Base-by-base conservation (phyloP, 2,329 filamentous ascomycete species). In the Alternaria sp. region DNA sequence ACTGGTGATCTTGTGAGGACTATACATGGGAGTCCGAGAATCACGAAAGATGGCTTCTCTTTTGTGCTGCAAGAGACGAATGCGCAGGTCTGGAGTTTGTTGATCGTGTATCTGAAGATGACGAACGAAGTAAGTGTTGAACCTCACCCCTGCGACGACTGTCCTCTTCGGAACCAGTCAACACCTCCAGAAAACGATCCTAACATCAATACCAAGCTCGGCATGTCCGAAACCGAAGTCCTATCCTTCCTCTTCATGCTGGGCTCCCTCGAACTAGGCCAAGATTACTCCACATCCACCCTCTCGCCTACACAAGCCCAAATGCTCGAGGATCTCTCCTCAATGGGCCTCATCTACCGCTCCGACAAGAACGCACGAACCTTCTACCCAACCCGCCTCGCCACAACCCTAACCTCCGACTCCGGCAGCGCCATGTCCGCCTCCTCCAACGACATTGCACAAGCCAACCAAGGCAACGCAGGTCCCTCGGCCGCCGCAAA, bases 181-280 rank as follows among this genome's bases (percentile, higher is more conserved):
- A 30, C 28, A 30, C 28, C 28, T 30, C 28, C 25, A 27, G 11
- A 12, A 30, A 30, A 11, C 9, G 28, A 12, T 30, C 0, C 58
- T 66, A 28, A 67, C 46, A 38, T 10, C 0, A 25, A 7, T 4
- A 30, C n/a, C 6, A 45, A 85, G 73, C 83, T 92, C 16, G 86
- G 87, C 32, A 90, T 97, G 85, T 93, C 97, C 68, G 90, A 91
- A 60, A 93, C 97, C 49, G 95, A 99, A 74, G 94, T 98, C 77
- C 87, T 99, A 6, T 94, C 92, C 7, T 99, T 99, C 78, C 88
- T 99, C 69, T 98, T 99, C 79, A 92, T 97, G 75, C 89, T 99
- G 28, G 94, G 94, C 46, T 96, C 92, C 54, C 88, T 98, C 60
- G 94, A 98, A 76, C 89, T 98, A 10, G 95, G 95, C 12, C 89